phyloP scores from a whole-genome alignment of 352 stramenopile species.

The Peronospora destructor region DNA sequence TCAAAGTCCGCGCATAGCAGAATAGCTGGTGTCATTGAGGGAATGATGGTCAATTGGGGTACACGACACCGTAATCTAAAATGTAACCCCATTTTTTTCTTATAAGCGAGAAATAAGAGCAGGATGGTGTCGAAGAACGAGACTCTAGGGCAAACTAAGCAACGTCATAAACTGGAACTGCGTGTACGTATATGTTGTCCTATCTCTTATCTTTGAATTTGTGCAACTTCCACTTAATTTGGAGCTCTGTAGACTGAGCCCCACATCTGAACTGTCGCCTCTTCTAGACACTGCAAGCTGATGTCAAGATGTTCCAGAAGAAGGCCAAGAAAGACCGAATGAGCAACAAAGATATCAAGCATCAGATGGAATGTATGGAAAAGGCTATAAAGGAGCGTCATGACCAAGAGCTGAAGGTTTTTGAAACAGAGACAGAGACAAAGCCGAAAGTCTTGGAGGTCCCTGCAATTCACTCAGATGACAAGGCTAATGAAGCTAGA shows the following conservation, averaged over 20 bases:
- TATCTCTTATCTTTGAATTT: not conserved
- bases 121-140: constrained; percentile 51
- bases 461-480: constrained; percentile 1
- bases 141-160: constrained; percentile 74
- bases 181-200: constrained; percentile 38
- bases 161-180: constrained; percentile 83
- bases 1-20: constrained; percentile 71
- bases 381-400: constrained; percentile 49
- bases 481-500: not conserved
- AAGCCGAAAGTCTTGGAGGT: constrained; percentile 1
- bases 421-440: constrained; percentile 21
- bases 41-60: too few species aligned
- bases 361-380: constrained; percentile 52
- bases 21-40: constrained; percentile 1
- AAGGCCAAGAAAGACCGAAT: constrained; percentile 80
- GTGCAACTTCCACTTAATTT: not conserved
- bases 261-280: not conserved
- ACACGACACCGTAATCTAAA: not conserved
- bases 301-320: constrained; percentile 78
- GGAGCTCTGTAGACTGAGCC: not conserved
- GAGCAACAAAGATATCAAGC: constrained; percentile 68
- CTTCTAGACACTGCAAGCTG: constrained; percentile 62
- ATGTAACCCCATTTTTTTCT: not conserved
- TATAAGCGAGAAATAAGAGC: not conserved
- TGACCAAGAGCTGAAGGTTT: constrained; percentile 35